Conservation (phyloP, 2,329 filamentous ascomycete genomes). For the Monosporascus sp. region DNA sequence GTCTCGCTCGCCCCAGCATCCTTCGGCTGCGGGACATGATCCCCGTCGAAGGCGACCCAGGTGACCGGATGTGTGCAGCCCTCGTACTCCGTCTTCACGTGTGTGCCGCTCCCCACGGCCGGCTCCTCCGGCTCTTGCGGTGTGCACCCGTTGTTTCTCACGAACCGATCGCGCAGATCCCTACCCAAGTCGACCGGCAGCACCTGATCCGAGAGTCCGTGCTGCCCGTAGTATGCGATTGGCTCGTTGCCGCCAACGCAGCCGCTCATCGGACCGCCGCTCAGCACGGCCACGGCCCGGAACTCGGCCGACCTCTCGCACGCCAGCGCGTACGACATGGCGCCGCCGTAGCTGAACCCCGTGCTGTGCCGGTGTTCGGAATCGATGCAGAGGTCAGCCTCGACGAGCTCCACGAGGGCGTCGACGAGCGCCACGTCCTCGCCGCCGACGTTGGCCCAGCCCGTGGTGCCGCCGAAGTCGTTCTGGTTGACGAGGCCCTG, state of each 20-base stretch:
- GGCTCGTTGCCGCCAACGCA: slow-evolving; percentile 26
- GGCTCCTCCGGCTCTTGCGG: slow-evolving; percentile 14
- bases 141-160: slow-evolving; percentile 30
- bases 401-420: slow-evolving; percentile 24
- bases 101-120: slow-evolving; percentile 9
- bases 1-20: slow-evolving; percentile 8
- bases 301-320: slow-evolving; percentile 25
- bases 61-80: slow-evolving; percentile 28
- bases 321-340: slow-evolving; percentile 32
- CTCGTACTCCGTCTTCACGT: slow-evolving; percentile 15
- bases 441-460: slow-evolving; percentile 31
- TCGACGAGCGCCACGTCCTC: slow-evolving; percentile 31
- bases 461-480: slow-evolving; percentile 3
- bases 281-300: slow-evolving; percentile 28
- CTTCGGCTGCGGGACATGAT: slow-evolving; percentile 19
- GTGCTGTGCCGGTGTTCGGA: slow-evolving; percentile 27
- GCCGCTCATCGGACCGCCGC: slow-evolving; percentile 23
- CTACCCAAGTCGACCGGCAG: slow-evolving; percentile 26
- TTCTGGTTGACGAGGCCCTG: slow-evolving; percentile 22
- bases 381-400: slow-evolving; percentile 30
- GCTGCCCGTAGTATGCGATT: slow-evolving; percentile 28
- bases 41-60: slow-evolving; percentile 27
- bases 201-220: slow-evolving; percentile 28
- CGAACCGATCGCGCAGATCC: slow-evolving; percentile 30
- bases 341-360: slow-evolving; percentile 32